Evolutionary conservation across 495 filamentous ascomycete species (phyloP).

Genomic region (Penicillium paxilli): DNA sequence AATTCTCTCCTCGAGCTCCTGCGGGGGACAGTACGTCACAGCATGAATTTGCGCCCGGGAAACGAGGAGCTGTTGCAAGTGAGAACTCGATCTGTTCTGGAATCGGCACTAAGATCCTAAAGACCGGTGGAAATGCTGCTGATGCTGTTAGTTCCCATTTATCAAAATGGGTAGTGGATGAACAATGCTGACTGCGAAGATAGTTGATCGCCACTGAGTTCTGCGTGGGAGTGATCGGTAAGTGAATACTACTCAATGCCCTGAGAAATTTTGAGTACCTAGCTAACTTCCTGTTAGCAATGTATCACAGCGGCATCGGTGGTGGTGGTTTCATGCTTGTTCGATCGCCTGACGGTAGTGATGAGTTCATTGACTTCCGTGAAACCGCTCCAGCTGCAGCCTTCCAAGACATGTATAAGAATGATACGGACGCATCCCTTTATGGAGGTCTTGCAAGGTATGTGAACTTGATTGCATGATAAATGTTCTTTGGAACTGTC

Average conservation of each 20-base stretch:
- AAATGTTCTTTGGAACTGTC: too few species aligned
- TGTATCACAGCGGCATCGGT: slow-evolving; percentile 87
- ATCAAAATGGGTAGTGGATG: not conserved
- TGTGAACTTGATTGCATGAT: not conserved
- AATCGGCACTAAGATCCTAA: slow-evolving; percentile 71
- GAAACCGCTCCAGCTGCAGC: slow-evolving; percentile 82
- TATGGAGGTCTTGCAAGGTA: slow-evolving; percentile 68
- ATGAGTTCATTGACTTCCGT: slow-evolving; percentile 81
- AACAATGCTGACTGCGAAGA: not conserved
- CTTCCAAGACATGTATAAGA: slow-evolving; percentile 75
- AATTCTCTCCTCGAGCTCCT: slow-evolving; percentile 5
- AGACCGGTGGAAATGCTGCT: slow-evolving; percentile 70
- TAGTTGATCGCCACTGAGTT: slow-evolving; percentile 68
- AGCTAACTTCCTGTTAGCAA: slow-evolving; percentile 40
- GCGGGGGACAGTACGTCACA: not conserved
- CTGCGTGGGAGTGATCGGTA: slow-evolving; percentile 73
- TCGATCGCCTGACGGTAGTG: slow-evolving; percentile 59
- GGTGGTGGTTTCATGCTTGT: slow-evolving; percentile 90
- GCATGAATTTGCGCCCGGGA: slow-evolving; percentile 29
- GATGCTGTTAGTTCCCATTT: slow-evolving; percentile 57
- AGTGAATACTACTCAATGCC: slow-evolving; percentile 12
- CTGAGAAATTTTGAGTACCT: not conserved
- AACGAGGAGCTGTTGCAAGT: slow-evolving; percentile 74
- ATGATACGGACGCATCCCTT: slow-evolving; percentile 47
- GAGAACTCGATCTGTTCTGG: slow-evolving; percentile 75